phyloP scores from a whole-genome alignment of 177 flowering plant genomes.

The Telopea speciosissima region DNA sequence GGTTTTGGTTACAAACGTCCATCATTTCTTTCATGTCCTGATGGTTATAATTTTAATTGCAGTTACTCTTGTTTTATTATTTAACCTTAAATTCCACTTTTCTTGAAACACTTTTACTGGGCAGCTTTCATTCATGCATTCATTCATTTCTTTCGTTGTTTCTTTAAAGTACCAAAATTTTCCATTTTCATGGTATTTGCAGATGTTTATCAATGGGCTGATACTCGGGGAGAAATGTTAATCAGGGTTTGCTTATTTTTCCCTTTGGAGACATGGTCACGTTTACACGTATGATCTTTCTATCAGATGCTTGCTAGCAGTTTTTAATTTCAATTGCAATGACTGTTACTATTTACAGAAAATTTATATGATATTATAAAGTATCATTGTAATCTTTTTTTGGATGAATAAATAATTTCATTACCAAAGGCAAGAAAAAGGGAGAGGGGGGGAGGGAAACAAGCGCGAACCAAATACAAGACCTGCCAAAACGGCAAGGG shows the following conservation, averaged over 20 bases:
- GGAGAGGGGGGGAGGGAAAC: too few relatives aligned
- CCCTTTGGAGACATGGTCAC: slow-evolving; percentile 87
- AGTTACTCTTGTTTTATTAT: not conserved
- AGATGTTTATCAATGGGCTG: slow-evolving; percentile 90
- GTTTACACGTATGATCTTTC: slow-evolving; percentile 47
- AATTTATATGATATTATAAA: too few relatives aligned
- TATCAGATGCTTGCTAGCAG: not conserved
- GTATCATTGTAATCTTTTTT: too few relatives aligned
- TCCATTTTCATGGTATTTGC: slow-evolving; percentile 14
- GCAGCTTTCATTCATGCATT: not conserved
- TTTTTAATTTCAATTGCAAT: not conserved
- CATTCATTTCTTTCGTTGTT: not conserved
- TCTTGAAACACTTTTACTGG: too few relatives aligned
- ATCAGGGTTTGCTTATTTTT: slow-evolving; percentile 84
- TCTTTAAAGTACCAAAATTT: not conserved
- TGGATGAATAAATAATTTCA: too few relatives aligned
- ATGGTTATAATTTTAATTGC: not conserved
- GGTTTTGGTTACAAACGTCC: slow-evolving; percentile 33
- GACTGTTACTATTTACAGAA: too few relatives aligned
- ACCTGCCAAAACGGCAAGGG: too few relatives aligned
- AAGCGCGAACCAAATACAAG: too few relatives aligned
- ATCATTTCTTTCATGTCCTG: not conserved
- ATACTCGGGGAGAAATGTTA: slow-evolving; percentile 59
- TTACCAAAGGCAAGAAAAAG: too few relatives aligned
- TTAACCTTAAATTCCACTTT: too few relatives aligned